A percentile compares a stretch with the other conserved stretches of the same genome.
Evolutionary conservation across 129 eudicot genomes (phyloP).

Genomic region (Arctium lappa): DNA sequence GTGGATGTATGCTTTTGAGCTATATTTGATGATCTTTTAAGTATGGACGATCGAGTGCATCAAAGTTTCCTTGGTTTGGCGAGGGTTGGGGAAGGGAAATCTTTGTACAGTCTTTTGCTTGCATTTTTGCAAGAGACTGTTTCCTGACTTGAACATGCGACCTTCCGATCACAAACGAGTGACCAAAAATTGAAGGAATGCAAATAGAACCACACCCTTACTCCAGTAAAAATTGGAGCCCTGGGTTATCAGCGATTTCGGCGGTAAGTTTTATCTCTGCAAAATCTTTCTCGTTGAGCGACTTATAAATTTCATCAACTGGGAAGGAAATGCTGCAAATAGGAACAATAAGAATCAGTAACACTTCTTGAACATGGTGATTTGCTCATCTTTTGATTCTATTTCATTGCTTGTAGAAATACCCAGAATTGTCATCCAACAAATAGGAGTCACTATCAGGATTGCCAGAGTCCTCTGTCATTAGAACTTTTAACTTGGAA

Average conservation of each 20-base stretch:
- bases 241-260: slow-evolving; percentile 59
- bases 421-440: slow-evolving; percentile 78
- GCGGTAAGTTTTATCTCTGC: slow-evolving; percentile 49
- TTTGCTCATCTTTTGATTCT: background rate
- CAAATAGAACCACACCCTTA: slow-evolving; percentile 23
- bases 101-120: background rate
- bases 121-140: slow-evolving; percentile 5
- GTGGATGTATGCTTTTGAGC: slow-evolving; percentile 6
- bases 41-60: background rate
- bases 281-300: slow-evolving; percentile 47
- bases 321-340: slow-evolving; percentile 68
- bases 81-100: background rate
- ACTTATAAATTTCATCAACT: slow-evolving; percentile 44
- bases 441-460: slow-evolving; percentile 50
- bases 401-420: slow-evolving; percentile 1
- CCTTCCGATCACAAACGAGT: slow-evolving; percentile 15
- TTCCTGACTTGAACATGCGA: background rate
- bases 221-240: slow-evolving; percentile 59
- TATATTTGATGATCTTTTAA: background rate
- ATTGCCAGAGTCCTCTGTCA: slow-evolving; percentile 46
- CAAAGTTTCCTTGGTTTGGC: slow-evolving; percentile 14
- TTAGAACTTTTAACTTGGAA: slow-evolving; percentile 48
- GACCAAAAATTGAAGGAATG: slow-evolving; percentile 10
- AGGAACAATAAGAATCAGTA: background rate
- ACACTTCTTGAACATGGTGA: background rate